phyloP scores from a whole-genome alignment of 305 asterid genomes.

The Solanum chacoense region DNA sequence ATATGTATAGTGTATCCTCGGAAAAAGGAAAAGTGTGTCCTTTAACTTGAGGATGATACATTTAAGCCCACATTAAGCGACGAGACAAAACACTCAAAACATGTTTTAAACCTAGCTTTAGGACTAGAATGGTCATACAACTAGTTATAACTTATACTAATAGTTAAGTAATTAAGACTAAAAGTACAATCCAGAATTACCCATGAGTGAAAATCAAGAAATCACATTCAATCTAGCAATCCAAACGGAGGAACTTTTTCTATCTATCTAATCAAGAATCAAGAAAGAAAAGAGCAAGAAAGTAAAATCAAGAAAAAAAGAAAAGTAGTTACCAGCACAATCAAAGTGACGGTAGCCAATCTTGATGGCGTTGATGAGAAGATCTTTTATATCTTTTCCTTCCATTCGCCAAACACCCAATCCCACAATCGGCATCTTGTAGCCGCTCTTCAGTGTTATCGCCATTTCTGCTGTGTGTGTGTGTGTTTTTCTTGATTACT shows the following conservation, averaged over 20 bases:
- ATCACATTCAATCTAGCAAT: not conserved
- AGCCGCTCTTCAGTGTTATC: slow-evolving; percentile 35
- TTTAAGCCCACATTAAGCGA: not conserved
- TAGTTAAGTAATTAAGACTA: not conserved
- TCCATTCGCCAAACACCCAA: slow-evolving; percentile 62
- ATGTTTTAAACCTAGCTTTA: not conserved
- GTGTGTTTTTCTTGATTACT: not conserved
- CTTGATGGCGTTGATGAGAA: slow-evolving; percentile 35
- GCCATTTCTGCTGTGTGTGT: slow-evolving; percentile 19
- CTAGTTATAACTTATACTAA: not conserved
- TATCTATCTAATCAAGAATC: not conserved
- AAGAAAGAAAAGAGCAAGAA: not conserved
- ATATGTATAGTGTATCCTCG: not conserved
- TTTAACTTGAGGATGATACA: not conserved
- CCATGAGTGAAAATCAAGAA: not conserved
- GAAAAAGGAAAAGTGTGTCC: not conserved
- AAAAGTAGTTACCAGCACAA: slow-evolving; percentile 29
- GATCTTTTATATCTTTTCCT: slow-evolving; percentile 37
- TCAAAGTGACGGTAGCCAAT: slow-evolving; percentile 51
- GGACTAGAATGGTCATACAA: not conserved
- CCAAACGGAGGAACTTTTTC: not conserved
- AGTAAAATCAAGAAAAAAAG: not conserved
- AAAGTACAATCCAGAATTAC: not conserved
- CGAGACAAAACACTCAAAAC: not conserved
- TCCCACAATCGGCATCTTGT: slow-evolving; percentile 40